Evolutionary conservation across 2,329 filamentous ascomycete genomes (phyloP).

Genomic region (Ophiostoma sp.): DNA sequence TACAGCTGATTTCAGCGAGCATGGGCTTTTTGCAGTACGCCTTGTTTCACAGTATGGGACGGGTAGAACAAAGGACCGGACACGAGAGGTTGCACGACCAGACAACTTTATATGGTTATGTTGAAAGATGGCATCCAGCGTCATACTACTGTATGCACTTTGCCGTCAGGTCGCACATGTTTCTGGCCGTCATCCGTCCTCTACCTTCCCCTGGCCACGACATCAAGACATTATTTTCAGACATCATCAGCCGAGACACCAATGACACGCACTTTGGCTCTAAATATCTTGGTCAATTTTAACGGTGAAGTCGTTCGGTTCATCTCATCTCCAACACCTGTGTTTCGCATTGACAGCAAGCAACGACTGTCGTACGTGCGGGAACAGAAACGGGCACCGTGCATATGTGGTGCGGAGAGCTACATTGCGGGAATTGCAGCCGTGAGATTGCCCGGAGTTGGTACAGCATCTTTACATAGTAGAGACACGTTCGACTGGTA

Average conservation of each 20-base stretch:
- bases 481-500: background rate
- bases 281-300: background rate
- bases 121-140: background rate
- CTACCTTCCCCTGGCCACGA: background rate
- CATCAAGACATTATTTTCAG: background rate
- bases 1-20: background rate
- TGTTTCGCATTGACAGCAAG: background rate
- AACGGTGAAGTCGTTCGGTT: background rate
- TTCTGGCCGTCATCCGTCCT: background rate
- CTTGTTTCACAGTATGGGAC: background rate
- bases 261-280: background rate
- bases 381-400: background rate
- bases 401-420: background rate
- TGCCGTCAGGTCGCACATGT: background rate
- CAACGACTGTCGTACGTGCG: slow-evolving; percentile 3
- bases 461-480: background rate
- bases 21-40: background rate
- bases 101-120: background rate
- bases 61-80: background rate
- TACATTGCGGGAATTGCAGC: background rate
- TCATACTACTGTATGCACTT: background rate
- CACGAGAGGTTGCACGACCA: background rate
- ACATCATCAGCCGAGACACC: background rate
- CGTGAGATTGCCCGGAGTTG: background rate
- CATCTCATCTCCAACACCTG: background rate